A percentile compares a stretch with the other conserved stretches of the same genome.
phyloP scores from a whole-genome alignment of 163 green algal genomes.

The Scenedesmus sp. region DNA sequence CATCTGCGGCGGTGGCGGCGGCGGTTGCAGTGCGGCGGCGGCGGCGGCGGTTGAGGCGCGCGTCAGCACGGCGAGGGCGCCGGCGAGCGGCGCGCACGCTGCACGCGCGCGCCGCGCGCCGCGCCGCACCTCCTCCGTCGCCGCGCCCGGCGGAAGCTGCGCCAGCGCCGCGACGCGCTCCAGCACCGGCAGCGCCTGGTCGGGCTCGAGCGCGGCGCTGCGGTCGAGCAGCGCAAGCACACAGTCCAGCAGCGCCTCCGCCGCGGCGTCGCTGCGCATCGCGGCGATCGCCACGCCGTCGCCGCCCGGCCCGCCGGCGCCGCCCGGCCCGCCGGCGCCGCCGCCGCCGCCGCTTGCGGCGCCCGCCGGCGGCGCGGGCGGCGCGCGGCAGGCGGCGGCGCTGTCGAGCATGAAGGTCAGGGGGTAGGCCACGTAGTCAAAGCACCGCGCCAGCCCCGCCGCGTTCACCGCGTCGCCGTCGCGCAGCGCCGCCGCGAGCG shows the following conservation, averaged over 20 bases:
- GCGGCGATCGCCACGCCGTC: conserved; percentile 52
- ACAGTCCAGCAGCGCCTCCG: conserved; percentile 62
- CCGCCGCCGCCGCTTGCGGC: conserved; percentile 6
- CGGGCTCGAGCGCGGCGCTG: conserved; percentile 37
- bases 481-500: conserved; percentile 20
- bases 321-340: not conserved
- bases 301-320: conserved; percentile 3
- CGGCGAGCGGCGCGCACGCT: too few relatives aligned
- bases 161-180: conserved; percentile 56
- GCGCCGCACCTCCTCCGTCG: conserved; percentile 60
- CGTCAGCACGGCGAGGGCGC: too few relatives aligned
- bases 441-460: conserved; percentile 59
- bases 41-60: too few relatives aligned
- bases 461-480: conserved; percentile 28
- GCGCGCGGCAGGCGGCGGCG: not conserved
- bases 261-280: conserved; percentile 61
- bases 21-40: too few relatives aligned
- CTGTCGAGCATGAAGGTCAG: conserved; percentile 73
- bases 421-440: conserved; percentile 79
- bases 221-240: conserved; percentile 55
- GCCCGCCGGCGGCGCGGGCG: too few relatives aligned
- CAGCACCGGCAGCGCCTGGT: conserved; percentile 51
- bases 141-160: conserved; percentile 34
- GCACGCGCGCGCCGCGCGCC: too few relatives aligned
- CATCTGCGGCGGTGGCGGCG: conserved; percentile 38